phyloP scores from a whole-genome alignment of 768 basidiomycete genomes.

The Hebeloma cylindrosporum region DNA sequence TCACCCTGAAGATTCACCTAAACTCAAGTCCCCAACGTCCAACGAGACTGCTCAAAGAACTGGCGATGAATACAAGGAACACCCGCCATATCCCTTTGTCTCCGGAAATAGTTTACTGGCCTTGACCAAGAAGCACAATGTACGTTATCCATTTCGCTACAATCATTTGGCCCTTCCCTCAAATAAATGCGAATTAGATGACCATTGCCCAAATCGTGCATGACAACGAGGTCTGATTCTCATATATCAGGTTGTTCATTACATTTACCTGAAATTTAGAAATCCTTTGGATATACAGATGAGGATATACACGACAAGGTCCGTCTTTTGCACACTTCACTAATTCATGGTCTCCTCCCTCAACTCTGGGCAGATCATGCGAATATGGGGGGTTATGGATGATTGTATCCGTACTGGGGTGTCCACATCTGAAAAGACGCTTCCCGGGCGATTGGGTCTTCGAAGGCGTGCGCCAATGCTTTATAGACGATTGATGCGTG shows the following conservation, averaged over 20 bases:
- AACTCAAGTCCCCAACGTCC: constrained; percentile 1
- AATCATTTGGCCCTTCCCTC: constrained; percentile 3
- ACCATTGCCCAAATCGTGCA: constrained; percentile 93
- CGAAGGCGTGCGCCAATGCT: constrained; percentile 85
- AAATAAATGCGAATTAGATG: constrained; percentile 51
- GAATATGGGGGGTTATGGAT: constrained; percentile 93
- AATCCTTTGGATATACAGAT: constrained; percentile 72
- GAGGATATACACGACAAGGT: constrained; percentile 77
- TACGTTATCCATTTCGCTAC: constrained; percentile 36
- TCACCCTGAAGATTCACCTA: constrained; percentile 29
- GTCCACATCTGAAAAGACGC: constrained; percentile 69
- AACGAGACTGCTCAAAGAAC: not conserved
- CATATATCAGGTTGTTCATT: not conserved
- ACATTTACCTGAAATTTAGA: constrained; percentile 24
- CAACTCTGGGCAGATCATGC: constrained; percentile 44
- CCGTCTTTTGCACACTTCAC: not conserved
- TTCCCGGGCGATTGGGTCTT: constrained; percentile 84
- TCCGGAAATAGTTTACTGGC: constrained; percentile 75
- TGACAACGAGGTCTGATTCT: constrained; percentile 69
- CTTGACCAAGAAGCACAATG: constrained; percentile 78
- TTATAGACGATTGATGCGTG: constrained; percentile 88
- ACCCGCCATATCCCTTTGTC: constrained; percentile 82
- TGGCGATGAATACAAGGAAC: constrained; percentile 28
- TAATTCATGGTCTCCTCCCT: not conserved
- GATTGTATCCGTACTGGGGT: constrained; percentile 87